A percentile compares a stretch with the other conserved stretches of the same genome.
Evolutionary conservation across 2,329 filamentous ascomycete species (phyloP).

Genomic region (Byssothecium circinans): DNA sequence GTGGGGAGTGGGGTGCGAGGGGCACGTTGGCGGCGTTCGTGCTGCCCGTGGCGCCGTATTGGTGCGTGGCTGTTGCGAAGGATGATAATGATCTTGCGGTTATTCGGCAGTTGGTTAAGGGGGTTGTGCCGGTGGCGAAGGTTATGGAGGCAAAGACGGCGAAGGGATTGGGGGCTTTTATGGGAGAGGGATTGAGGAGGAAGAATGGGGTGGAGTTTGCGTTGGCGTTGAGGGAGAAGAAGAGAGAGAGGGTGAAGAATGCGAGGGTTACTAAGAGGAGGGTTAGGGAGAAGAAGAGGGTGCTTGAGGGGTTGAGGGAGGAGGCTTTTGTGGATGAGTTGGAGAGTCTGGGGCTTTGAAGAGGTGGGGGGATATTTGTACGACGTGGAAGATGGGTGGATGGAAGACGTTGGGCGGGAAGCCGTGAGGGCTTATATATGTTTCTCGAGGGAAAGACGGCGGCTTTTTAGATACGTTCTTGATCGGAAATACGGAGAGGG

Average conservation of each 20-base stretch:
- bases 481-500: too few relatives aligned
- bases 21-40: not conserved
- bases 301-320: conserved; percentile 1
- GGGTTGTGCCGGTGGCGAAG: not conserved
- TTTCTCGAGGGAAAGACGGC: too few relatives aligned
- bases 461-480: too few relatives aligned
- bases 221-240: not conserved
- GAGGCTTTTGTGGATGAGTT: conserved; percentile 3
- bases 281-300: conserved; percentile 11
- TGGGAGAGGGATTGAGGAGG: not conserved
- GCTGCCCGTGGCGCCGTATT: conserved; percentile 1
- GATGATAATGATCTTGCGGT: conserved; percentile 5
- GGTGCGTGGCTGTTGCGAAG: conserved; percentile 8
- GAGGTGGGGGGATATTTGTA: too few relatives aligned
- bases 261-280: conserved; percentile 1
- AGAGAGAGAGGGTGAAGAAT: not conserved
- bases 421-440: too few relatives aligned
- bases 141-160: not conserved
- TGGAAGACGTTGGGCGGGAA: too few relatives aligned
- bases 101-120: conserved; percentile 9
- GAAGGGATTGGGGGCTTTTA: not conserved
- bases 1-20: not conserved
- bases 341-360: not conserved
- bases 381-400: too few relatives aligned
- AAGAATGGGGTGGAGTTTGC: not conserved